Conservation (phyloP, 345 rosid species). For the Leavenworthia alabamica region DNA sequence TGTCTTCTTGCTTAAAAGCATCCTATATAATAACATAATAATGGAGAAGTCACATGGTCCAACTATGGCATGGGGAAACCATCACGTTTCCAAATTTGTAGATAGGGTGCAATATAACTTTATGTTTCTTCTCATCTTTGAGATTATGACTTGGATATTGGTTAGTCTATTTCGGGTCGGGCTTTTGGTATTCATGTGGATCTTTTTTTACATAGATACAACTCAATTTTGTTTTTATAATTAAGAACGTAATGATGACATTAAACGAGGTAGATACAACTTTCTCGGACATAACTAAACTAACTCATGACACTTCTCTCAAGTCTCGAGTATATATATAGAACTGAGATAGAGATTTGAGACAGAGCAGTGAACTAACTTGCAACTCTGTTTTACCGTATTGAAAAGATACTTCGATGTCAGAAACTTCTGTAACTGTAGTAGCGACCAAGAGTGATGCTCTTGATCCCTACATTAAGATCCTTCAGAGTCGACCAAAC, state of each 20-base stretch:
- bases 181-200: background rate
- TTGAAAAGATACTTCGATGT: constrained; percentile 8
- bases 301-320: constrained; percentile 19
- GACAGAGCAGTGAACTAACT: constrained; percentile 8
- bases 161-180: background rate
- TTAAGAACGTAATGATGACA: constrained; percentile 20
- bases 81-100: constrained; percentile 25
- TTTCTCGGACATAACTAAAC: constrained; percentile 26
- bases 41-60: constrained; percentile 33
- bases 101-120: constrained; percentile 28
- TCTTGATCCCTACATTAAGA: constrained; percentile 30
- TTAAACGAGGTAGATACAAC: constrained; percentile 21
- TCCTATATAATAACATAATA: constrained; percentile 27
- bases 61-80: constrained; percentile 30
- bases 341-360: background rate
- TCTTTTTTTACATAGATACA: background rate
- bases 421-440: constrained; percentile 24
- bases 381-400: constrained; percentile 2
- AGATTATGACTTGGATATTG: background rate
- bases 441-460: constrained; percentile 15
- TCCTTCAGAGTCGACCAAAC: constrained; percentile 21
- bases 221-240: background rate
- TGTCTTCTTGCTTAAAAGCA: constrained; percentile 34
- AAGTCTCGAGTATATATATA: constrained; percentile 3
- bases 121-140: constrained; percentile 19